These are phyloP conservation scores for Mycena albidolilacea DNA, from an alignment of 768 basidiomycete genomes.

Conservation along the genomic window DNA sequence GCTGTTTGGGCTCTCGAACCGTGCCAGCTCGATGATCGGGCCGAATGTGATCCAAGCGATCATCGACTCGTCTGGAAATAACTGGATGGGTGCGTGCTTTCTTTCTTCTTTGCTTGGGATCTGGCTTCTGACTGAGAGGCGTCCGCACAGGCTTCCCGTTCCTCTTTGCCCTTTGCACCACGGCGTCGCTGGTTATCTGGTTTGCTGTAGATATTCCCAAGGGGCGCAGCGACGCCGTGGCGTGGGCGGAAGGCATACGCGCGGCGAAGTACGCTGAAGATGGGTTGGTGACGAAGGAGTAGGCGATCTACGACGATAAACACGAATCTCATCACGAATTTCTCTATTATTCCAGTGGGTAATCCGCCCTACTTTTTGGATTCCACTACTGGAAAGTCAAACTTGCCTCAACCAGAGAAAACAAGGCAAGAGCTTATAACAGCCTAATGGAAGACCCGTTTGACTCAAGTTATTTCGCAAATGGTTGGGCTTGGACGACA, in stretches of 20 bases:
- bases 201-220: constrained; percentile 77
- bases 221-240: constrained; percentile 73
- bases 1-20: constrained; percentile 87
- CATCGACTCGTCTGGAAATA: constrained; percentile 78
- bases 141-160: constrained; percentile 73
- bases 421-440: no score
- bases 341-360: no score
- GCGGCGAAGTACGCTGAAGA: constrained; percentile 38
- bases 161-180: constrained; percentile 78
- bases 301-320: not conserved
- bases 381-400: no score
- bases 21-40: constrained; percentile 90
- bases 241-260: constrained; percentile 63
- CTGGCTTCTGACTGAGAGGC: not conserved
- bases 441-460: no score
- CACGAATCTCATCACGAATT: not conserved
- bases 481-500: no score
- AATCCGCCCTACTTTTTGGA: no score
- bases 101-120: not conserved
- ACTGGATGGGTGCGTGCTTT: constrained; percentile 70
- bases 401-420: no score
- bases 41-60: constrained; percentile 90
- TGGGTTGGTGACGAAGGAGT: constrained; percentile 37
- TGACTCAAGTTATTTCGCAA: no score
- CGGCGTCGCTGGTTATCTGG: constrained; percentile 84